Evolutionary conservation across 148 eudicot genomes (phyloP).

Genomic region (Arctostaphylos glauca): DNA sequence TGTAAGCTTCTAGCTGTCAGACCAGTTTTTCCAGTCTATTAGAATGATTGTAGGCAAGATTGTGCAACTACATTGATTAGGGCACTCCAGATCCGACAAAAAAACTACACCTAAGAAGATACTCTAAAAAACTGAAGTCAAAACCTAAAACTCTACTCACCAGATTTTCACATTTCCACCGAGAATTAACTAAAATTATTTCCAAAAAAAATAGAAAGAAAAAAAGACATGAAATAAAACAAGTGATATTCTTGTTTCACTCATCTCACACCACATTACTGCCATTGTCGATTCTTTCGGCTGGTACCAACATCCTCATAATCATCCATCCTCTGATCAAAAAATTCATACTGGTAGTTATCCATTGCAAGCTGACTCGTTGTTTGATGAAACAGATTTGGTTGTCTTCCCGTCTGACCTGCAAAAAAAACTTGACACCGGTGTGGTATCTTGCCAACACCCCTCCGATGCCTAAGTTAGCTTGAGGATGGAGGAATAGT

Average conservation of each 20-base stretch:
- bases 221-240: not conserved
- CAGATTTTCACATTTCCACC: not conserved
- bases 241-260: not conserved
- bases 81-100: too few relatives aligned
- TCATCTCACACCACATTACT: not conserved
- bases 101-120: too few relatives aligned
- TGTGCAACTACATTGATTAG: too few relatives aligned
- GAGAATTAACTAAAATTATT: not conserved
- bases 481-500: too few relatives aligned
- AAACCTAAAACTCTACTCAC: not conserved
- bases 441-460: too few relatives aligned
- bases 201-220: not conserved
- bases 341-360: not conserved
- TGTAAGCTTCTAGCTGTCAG: not conserved
- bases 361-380: not conserved
- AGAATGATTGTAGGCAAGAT: too few relatives aligned
- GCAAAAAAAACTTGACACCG: too few relatives aligned
- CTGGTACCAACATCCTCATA: not conserved
- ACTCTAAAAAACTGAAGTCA: not conserved
- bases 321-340: not conserved
- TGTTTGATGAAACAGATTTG: too few relatives aligned
- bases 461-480: too few relatives aligned
- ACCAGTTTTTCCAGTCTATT: too few relatives aligned
- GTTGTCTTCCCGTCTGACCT: too few relatives aligned
- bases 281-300: not conserved